These are phyloP conservation scores for Phytophthora uliginosa DNA, from an alignment of 352 stramenopile species.

Conservation along the genomic window DNA sequence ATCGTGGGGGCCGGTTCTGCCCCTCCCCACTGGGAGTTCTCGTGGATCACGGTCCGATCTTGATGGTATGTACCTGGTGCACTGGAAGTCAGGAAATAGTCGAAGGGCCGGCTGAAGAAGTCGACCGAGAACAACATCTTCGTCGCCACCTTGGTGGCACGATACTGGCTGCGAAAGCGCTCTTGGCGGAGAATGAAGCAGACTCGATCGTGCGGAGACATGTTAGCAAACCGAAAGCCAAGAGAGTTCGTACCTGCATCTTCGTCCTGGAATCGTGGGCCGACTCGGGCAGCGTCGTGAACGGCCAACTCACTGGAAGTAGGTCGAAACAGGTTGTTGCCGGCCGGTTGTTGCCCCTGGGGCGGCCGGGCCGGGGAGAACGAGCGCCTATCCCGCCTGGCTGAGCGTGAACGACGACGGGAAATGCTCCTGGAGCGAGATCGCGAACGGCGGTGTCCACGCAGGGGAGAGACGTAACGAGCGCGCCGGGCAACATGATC, in stretches of 20 bases:
- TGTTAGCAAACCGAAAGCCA: background rate
- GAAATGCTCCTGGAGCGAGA: background rate
- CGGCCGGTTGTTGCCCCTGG: conserved; percentile 6
- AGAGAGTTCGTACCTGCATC: background rate
- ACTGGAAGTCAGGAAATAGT: background rate
- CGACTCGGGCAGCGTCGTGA: conserved; percentile 2
- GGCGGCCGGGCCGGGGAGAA: background rate
- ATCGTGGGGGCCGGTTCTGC: background rate
- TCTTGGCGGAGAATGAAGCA: background rate
- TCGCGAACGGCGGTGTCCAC: too few relatives aligned
- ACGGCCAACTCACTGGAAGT: background rate
- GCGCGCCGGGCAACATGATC: too few relatives aligned
- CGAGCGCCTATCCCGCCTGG: background rate
- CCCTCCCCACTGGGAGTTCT: background rate
- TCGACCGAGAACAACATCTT: background rate
- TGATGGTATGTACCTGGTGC: background rate
- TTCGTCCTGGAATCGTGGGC: background rate
- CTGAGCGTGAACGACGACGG: too few relatives aligned
- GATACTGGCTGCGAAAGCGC: background rate
- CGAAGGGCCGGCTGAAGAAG: background rate
- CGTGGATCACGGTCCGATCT: conserved; percentile 1
- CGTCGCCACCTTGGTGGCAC: background rate
- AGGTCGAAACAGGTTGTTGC: conserved; percentile 9
- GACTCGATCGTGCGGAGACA: background rate
- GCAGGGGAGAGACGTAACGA: too few relatives aligned